Evolutionary conservation across 2,329 filamentous ascomycete genomes (phyloP), one percentile per base, ranked within the genome.

Genomic region (Acarospora socialis): DNA sequence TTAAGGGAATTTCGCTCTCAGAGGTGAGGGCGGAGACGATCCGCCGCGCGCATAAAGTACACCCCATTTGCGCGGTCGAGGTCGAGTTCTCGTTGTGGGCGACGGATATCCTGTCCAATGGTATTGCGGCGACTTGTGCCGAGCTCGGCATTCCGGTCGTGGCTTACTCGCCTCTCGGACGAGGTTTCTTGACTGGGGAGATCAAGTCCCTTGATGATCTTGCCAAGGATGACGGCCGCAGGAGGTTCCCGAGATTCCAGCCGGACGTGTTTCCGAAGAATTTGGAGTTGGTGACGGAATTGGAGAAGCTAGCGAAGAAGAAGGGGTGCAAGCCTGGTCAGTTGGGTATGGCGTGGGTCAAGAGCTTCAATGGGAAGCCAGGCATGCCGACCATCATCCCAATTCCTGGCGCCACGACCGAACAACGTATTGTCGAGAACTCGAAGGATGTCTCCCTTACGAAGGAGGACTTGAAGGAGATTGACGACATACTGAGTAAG

Each of bases 131-230:
- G 2, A 63, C 68, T 0, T 77, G 72, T 45, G 63, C 59, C 0
- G 65, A 86, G 48, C 53, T 78, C 27, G 57, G 63, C 28, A 82
- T 87, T 37, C 74, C 77, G 0, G 57, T 86, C 28, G 55, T 82
- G 21, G 77, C 76, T 0, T 86, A 83, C 54, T 77, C 75, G 26
- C 80, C 35, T 1, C 60, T 84, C 0, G 74, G 78, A 4, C 59
- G 68, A 16, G 65, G 66, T 2, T 46, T 75, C 55, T 50, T 75
- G 35, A 66, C 67, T 0, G 68, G 68, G 1, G 49, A 64, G 39
- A 57, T 70, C 44, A 65, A 60, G 46, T 57, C 50, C 5, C 39
- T 45, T 1, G 59, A 66, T 2, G 76, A 81, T 43, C 53, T 81
- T 21, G 62, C 63, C 3, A 54, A 68, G 27, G 59, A 59, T 21